Base-by-base conservation (phyloP, 2,329 filamentous ascomycete genomes). In the Plenodomus biglobosus region DNA sequence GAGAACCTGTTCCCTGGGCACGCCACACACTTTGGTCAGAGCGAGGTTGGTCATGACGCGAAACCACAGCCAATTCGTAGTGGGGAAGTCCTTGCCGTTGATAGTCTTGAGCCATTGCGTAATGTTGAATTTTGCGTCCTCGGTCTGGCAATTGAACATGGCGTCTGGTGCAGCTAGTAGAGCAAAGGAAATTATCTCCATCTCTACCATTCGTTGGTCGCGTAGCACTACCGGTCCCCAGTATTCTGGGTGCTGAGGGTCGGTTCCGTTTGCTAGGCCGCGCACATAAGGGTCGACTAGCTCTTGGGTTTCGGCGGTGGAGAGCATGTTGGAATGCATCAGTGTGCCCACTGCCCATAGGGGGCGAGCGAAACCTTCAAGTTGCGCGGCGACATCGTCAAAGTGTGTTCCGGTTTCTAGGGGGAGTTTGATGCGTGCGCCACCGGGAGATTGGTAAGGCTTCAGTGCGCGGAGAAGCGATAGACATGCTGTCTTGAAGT, bases 141-240 rank as follows among this genome's bases (percentile, higher is more conserved):
- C 43, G 1, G 47, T 62, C 5, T 76, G 55, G 0, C 59, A 54
- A 8, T 64, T 52, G 5, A 65, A 65, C 50, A 78, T 74, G 2
- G 65, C 56, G 3, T 68, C 56, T 1, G 78, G 77, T 0, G 76
- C 74, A 2, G 68, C 61, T 0, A 81, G 65, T 1, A 82, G 62
- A 0, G 77, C 76, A 55, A 76, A 79, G 0, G 77, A 73, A 3
- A 81, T 70, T 20, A 77, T 76, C 55, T 81, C 79, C 35, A 77
- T 74, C 53, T 82, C 79, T 0, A 81, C 79, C 79, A 81, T 82
- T 1, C 78, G 62, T 54, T 82, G 79, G 40, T 81, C 78, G 17
- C 69, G 69, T 3, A 78, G 59, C 0, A 68, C 63, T 1, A 80
- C 71, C 1, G 68, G 60, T 0, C 78, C 78, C 79, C 79, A 81